Evolutionary conservation across 768 basidiomycete genomes (phyloP).

Genomic region (Tubosaeta sp.): DNA sequence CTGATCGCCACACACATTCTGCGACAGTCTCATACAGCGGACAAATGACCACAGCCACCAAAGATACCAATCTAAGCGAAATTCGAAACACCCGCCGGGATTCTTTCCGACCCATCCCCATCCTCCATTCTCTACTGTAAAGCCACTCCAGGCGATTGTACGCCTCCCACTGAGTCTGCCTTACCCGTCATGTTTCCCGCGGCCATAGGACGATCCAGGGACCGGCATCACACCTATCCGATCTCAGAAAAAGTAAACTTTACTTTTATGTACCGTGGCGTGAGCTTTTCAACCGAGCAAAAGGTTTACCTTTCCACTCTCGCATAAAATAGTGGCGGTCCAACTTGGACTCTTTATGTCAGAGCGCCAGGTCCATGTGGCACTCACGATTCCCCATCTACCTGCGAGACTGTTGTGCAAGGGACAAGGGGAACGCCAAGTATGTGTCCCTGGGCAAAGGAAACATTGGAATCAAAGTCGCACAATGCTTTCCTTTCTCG

Average conservation of each 20-base stretch:
- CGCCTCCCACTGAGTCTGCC: conserved; percentile 7
- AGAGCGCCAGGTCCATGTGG: neutral
- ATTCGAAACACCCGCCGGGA: conserved; percentile 18
- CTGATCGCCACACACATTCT: neutral
- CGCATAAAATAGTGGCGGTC: conserved; percentile 7
- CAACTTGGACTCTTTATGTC: neutral
- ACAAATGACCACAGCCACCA: conserved; percentile 19
- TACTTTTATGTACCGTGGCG: conserved; percentile 20
- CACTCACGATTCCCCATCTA: neutral
- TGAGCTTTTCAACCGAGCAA: conserved; percentile 8
- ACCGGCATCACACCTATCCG: conserved; percentile 19
- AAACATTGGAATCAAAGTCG: neutral
- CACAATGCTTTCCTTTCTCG: conserved; percentile 4
- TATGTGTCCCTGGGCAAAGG: neutral
- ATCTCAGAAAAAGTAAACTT: conserved; percentile 21
- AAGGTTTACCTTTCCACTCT: conserved; percentile 5
- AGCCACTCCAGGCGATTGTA: too few relatives aligned
- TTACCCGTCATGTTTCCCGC: conserved; percentile 20
- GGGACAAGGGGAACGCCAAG: neutral
- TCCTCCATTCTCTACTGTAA: neutral
- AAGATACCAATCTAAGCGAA: conserved; percentile 30
- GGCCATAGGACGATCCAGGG: conserved; percentile 29
- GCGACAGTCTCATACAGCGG: neutral
- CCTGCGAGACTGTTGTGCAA: neutral
- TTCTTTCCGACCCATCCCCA: conserved; percentile 8